Conservation (phyloP, 2,329 filamentous ascomycete genomes). For the Ophiostoma perfectum region DNA sequence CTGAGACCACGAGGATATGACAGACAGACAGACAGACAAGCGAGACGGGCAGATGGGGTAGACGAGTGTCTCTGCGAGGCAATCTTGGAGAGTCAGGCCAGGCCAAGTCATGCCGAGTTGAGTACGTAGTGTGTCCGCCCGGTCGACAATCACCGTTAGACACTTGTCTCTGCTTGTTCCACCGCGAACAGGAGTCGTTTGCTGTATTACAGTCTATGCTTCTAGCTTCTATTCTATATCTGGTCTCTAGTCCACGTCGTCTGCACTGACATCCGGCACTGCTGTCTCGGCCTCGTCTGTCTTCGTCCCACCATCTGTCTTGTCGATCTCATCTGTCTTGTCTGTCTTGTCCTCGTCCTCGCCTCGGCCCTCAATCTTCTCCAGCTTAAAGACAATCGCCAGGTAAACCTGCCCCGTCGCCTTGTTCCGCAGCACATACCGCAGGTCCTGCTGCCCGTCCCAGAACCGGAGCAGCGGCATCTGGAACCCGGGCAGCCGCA, state of each 20-base stretch:
- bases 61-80: background rate
- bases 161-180: background rate
- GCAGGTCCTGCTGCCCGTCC: constrained; percentile 71
- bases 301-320: background rate
- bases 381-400: constrained; percentile 72
- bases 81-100: background rate
- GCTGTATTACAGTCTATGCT: background rate
- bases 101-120: background rate
- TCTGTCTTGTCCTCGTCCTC: constrained; percentile 25
- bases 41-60: background rate
- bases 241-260: constrained; percentile 42
- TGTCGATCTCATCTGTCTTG: background rate
- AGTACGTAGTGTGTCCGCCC: background rate
- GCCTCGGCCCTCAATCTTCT: constrained; percentile 56
- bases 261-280: constrained; percentile 33
- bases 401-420: constrained; percentile 69
- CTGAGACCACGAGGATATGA: constrained; percentile 4
- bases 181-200: background rate
- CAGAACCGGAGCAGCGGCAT: constrained; percentile 71
- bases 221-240: background rate
- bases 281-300: constrained; percentile 10
- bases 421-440: constrained; percentile 86
- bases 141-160: background rate
- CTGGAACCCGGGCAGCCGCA: constrained; percentile 67
- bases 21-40: background rate